These are phyloP conservation scores for Talaromyces wortmannii DNA, from an alignment of 495 filamentous ascomycete genomes.

Conservation along the genomic window DNA sequence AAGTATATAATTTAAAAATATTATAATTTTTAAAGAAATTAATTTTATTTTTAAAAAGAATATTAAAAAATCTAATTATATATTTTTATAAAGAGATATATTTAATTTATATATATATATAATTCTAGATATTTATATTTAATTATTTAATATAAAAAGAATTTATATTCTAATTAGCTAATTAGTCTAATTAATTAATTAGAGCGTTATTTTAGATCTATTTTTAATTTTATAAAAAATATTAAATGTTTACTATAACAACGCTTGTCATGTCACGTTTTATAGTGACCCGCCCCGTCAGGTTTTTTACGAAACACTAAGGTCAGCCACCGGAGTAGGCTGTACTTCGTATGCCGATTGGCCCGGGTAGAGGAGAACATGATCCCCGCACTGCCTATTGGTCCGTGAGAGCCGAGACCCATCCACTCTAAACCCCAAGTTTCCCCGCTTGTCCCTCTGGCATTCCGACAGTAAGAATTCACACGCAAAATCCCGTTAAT, in stretches of 20 bases:
- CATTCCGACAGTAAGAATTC: too few species aligned
- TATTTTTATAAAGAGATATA: neutral
- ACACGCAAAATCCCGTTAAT: too few species aligned
- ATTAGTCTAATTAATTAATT: neutral
- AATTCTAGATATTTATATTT: neutral
- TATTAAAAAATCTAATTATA: neutral
- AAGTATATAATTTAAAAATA: neutral
- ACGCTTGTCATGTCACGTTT: neutral
- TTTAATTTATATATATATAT: neutral
- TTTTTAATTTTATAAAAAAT: neutral
- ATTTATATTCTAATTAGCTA: too few species aligned
- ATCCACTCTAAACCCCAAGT: too few species aligned
- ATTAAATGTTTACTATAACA: neutral
- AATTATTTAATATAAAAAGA: neutral
- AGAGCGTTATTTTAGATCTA: neutral
- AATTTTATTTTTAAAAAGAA: neutral
- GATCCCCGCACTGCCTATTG: too few species aligned
- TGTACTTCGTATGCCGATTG: too few species aligned
- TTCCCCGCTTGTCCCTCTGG: too few species aligned
- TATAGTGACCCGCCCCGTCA: neutral
- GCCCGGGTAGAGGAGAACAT: too few species aligned
- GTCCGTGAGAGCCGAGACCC: too few species aligned
- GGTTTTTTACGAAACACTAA: neutral
- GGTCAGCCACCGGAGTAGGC: too few species aligned
- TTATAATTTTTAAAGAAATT: neutral